Evolutionary conservation across 208 protist genomes (phyloP).

Genomic region (Leishmania gerbilli): DNA sequence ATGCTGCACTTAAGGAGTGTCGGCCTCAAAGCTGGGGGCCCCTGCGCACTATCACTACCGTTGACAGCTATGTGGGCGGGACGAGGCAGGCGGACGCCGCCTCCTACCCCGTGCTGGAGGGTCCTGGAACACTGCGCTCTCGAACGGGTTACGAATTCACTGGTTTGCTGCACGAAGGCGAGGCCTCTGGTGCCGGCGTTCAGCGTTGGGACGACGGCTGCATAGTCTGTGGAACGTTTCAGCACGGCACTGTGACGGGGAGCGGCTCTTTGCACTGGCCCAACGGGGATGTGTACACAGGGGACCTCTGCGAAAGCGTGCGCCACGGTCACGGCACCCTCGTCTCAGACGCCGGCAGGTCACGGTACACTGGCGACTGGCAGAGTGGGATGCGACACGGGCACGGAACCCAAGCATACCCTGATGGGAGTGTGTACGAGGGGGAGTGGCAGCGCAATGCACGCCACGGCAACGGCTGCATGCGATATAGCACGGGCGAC

Average conservation of each 20-base stretch:
- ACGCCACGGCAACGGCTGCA: slow-evolving; percentile 61
- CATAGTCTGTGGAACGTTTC: slow-evolving; percentile 48
- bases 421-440: slow-evolving; percentile 67
- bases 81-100: slow-evolving; percentile 9
- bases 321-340: slow-evolving; percentile 81
- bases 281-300: slow-evolving; percentile 68
- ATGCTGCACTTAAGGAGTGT: slow-evolving; percentile 35
- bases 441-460: slow-evolving; percentile 61
- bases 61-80: slow-evolving; percentile 25
- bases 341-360: slow-evolving; percentile 38
- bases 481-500: slow-evolving; percentile 61
- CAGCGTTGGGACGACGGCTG: slow-evolving; percentile 59
- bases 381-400: slow-evolving; percentile 64
- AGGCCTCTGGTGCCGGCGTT: slow-evolving; percentile 53
- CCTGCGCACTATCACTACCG: slow-evolving; percentile 43
- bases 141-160: slow-evolving; percentile 71
- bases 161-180: slow-evolving; percentile 47
- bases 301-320: slow-evolving; percentile 60
- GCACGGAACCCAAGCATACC: slow-evolving; percentile 62
- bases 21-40: slow-evolving; percentile 4
- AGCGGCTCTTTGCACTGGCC: slow-evolving; percentile 50
- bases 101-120: slow-evolving; percentile 35
- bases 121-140: slow-evolving; percentile 44
- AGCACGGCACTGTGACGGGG: slow-evolving; percentile 41
- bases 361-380: slow-evolving; percentile 80